These are phyloP conservation scores for Lactarius pseudohatsudake DNA, from an alignment of 768 basidiomycete genomes.

Conservation along the genomic window DNA sequence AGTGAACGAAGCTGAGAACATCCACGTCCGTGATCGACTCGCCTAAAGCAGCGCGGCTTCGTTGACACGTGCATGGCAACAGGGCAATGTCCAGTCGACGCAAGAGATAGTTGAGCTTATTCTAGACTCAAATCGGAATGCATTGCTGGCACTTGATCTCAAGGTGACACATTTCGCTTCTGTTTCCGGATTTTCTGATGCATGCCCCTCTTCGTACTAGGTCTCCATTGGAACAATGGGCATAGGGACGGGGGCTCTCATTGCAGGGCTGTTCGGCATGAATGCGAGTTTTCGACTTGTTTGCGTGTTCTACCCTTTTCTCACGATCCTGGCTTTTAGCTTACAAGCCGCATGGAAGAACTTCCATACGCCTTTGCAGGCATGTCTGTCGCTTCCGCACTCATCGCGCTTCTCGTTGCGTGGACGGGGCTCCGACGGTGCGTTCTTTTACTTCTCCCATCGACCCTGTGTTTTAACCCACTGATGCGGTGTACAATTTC, in stretches of 20 bases:
- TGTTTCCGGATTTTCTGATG: conserved; percentile 3
- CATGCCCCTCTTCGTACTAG: conserved; percentile 36
- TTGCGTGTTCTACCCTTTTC: conserved; percentile 14
- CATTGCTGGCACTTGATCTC: conserved; percentile 86
- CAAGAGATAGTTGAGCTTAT: conserved; percentile 98
- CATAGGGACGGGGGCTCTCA: conserved; percentile 82
- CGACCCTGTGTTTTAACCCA: conserved; percentile 15
- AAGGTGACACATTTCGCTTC: conserved; percentile 49
- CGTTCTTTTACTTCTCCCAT: conserved; percentile 24
- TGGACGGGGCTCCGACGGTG: conserved; percentile 65
- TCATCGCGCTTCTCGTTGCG: conserved; percentile 61
- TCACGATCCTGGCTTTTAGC: conserved; percentile 40
- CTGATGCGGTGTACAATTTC: conserved; percentile 3
- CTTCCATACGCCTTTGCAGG: conserved; percentile 72
- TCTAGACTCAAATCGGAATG: conserved; percentile 93
- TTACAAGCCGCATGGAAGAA: conserved; percentile 71
- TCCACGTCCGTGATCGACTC: conserved; percentile 52
- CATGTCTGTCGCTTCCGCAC: conserved; percentile 59
- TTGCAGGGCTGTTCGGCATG: conserved; percentile 95
- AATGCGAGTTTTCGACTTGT: conserved; percentile 59
- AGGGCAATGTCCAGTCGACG: conserved; percentile 94
- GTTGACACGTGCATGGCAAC: conserved; percentile 12
- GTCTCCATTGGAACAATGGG: conserved; percentile 96
- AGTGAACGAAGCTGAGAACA: conserved; percentile 88
- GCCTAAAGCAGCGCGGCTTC: not conserved